A percentile compares a stretch with the other conserved stretches of the same genome.
phyloP scores from a whole-genome alignment of 129 eudicot genomes.

The Glebionis coronaria region DNA sequence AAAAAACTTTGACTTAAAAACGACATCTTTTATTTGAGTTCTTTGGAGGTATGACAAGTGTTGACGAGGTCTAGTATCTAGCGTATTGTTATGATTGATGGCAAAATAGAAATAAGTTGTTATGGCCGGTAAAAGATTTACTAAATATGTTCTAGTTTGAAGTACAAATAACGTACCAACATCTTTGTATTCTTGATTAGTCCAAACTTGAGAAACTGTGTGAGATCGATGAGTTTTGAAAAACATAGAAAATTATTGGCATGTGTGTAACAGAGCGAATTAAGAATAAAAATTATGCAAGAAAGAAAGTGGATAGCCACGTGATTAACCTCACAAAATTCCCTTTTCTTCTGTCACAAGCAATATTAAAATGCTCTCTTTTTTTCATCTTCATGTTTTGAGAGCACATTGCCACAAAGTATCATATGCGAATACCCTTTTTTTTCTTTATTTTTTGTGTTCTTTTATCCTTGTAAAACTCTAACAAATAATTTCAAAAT shows the following conservation, averaged over 20 bases:
- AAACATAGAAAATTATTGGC: conserved; percentile 11
- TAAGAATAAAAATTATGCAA: not conserved
- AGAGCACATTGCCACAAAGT: conserved; percentile 21
- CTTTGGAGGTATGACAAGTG: too few species aligned
- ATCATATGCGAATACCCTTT: conserved; percentile 23
- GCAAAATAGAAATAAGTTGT: too few species aligned
- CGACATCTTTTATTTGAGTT: too few species aligned
- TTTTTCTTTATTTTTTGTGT: not conserved
- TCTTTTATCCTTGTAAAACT: conserved; percentile 4
- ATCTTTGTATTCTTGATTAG: too few species aligned
- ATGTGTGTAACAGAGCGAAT: not conserved
- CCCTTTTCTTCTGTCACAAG: conserved; percentile 63
- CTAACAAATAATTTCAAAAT: not conserved
- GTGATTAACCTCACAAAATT: conserved; percentile 40
- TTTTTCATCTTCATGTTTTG: conserved; percentile 7
- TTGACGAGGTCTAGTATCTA: too few species aligned
- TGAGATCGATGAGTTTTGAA: too few species aligned
- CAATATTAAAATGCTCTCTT: conserved; percentile 29
- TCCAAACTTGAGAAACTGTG: too few species aligned
- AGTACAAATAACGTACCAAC: too few species aligned
- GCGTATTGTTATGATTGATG: too few species aligned
- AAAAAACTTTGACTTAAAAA: too few species aligned
- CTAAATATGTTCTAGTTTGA: too few species aligned
- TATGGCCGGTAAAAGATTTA: too few species aligned
- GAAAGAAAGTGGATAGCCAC: conserved; percentile 40